Conservation (phyloP, 169 alveolate species). For the Eimeria praecox region DNA sequence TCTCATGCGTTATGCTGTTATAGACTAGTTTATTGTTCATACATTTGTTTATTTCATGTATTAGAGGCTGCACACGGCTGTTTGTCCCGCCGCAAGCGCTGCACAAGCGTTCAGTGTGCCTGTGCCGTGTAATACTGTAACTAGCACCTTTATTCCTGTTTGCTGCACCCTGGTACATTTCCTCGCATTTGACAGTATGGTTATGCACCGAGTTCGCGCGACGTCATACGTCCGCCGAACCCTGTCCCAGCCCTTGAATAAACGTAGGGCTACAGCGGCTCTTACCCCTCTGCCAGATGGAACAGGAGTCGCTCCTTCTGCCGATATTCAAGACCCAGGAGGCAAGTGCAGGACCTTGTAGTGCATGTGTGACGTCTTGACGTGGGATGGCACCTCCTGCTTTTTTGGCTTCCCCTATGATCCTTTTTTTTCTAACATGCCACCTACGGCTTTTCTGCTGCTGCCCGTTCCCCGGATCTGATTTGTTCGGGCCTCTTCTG, state of each 20-base stretch:
- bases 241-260: slow-evolving; percentile 63
- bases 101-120: no score
- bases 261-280: slow-evolving; percentile 53
- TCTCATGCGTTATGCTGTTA: not conserved
- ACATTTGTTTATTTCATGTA: not conserved
- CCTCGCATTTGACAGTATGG: slow-evolving; percentile 47
- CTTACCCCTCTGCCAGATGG: slow-evolving; percentile 16
- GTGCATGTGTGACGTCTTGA: no score
- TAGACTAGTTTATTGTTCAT: not conserved
- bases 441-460: no score
- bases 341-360: no score
- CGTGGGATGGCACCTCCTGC: no score
- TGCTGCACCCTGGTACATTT: no score
- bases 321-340: slow-evolving; percentile 12
- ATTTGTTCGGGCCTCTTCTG: no score
- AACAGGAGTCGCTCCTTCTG: not conserved
- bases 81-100: not conserved
- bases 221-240: slow-evolving; percentile 80
- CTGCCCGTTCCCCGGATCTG: no score
- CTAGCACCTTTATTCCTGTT: no score
- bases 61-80: not conserved
- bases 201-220: slow-evolving; percentile 77
- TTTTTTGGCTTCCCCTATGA: no score
- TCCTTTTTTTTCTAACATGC: no score
- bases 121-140: no score